phyloP scores from a whole-genome alignment of 2,329 filamentous ascomycete species.

The Diaporthe amygdali region DNA sequence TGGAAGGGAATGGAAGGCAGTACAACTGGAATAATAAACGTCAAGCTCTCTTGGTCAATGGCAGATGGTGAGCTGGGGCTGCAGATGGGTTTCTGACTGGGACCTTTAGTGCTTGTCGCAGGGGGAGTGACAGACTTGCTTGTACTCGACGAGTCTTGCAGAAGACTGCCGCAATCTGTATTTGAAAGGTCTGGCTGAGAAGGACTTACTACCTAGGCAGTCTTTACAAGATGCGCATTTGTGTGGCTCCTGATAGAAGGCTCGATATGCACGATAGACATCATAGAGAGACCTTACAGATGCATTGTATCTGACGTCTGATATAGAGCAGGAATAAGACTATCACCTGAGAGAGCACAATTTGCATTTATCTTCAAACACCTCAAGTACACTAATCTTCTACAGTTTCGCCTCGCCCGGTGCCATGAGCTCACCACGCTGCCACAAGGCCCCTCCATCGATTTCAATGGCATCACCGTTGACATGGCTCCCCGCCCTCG shows the following conservation, averaged over 20 bases:
- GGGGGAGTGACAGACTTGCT: neutral
- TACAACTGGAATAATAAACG: neutral
- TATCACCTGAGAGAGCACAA: neutral
- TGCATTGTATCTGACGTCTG: neutral
- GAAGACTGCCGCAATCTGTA: neutral
- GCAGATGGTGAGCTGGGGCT: neutral
- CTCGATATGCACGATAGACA: neutral
- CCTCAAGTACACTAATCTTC: neutral
- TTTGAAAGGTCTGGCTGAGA: neutral
- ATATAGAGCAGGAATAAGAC: neutral
- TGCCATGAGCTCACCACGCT: slow-evolving; percentile 49
- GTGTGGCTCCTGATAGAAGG: neutral
- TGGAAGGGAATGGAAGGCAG: neutral
- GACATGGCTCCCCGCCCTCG: slow-evolving; percentile 71
- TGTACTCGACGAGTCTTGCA: neutral
- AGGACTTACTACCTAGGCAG: too few relatives aligned
- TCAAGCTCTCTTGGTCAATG: neutral
- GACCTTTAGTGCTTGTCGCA: neutral
- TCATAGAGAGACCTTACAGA: neutral
- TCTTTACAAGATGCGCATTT: neutral
- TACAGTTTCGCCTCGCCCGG: slow-evolving; percentile 48
- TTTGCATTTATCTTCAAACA: neutral
- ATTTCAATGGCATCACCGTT: slow-evolving; percentile 74
- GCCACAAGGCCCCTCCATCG: slow-evolving; percentile 70
- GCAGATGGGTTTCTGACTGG: neutral